These are phyloP conservation scores for Leccinum uliginosum DNA, from an alignment of 768 basidiomycete genomes.

Conservation along the genomic window DNA sequence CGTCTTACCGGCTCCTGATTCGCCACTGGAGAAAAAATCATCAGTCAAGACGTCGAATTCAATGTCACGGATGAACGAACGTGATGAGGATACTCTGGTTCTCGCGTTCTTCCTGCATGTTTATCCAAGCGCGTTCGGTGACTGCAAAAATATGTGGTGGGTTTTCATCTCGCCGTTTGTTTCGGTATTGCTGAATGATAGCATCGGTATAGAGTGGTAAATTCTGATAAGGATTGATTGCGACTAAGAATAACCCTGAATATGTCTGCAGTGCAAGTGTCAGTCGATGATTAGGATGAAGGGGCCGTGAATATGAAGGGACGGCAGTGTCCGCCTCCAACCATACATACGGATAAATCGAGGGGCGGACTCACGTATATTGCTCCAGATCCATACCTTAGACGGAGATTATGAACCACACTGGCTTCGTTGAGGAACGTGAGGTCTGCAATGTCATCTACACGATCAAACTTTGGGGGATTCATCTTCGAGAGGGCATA, in stretches of 20 bases:
- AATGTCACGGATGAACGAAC: conserved; percentile 44
- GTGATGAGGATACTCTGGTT: conserved; percentile 98
- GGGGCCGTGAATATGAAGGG: conserved; percentile 1
- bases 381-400: conserved; percentile 85
- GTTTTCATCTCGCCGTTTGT: conserved; percentile 84
- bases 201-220: conserved; percentile 88
- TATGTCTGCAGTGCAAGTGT: conserved; percentile 60
- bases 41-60: conserved; percentile 9
- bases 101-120: conserved; percentile 96
- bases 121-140: conserved; percentile 96
- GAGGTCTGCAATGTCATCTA: conserved; percentile 96
- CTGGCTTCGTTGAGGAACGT: conserved; percentile 98
- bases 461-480: conserved; percentile 96
- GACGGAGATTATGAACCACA: conserved; percentile 94
- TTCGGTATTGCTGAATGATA: conserved; percentile 87
- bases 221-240: conserved; percentile 94
- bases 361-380: conserved; percentile 70
- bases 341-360: background rate
- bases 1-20: conserved; percentile 98
- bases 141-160: conserved; percentile 97
- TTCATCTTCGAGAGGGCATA: conserved; percentile 94
- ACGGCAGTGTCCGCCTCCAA: conserved; percentile 1
- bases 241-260: conserved; percentile 95
- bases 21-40: conserved; percentile 57
- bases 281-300: conserved; percentile 8